These are phyloP conservation scores for Podila verticillata DNA, from an alignment of 192 early-diverging fungal species.

Conservation along the genomic window DNA sequence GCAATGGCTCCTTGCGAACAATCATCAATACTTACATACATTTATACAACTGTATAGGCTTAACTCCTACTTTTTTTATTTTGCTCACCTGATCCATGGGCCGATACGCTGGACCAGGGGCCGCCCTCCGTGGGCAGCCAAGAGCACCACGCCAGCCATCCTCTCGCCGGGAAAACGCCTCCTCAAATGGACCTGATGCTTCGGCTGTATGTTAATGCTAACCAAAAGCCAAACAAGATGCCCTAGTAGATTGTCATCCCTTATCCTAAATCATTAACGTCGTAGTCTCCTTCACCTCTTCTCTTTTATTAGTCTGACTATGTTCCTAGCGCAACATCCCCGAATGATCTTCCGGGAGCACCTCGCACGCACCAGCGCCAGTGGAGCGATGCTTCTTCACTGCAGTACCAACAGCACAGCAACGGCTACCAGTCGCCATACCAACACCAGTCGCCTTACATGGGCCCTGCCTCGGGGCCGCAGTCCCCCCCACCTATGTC, in stretches of 20 bases:
- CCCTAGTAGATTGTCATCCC: no score
- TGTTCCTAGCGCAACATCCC: not conserved
- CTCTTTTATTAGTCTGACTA: not conserved
- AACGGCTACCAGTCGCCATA: conserved; percentile 6
- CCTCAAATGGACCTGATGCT: not conserved
- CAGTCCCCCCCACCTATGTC: conserved; percentile 23
- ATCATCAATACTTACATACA: no score
- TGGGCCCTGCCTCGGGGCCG: conserved; percentile 21
- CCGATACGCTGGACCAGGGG: conserved; percentile 49
- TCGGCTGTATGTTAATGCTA: not conserved
- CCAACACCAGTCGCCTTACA: conserved; percentile 34
- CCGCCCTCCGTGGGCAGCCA: conserved; percentile 42
- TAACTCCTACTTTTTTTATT: no score
- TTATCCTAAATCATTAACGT: no score
- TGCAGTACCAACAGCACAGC: conserved; percentile 8
- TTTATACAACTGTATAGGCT: no score
- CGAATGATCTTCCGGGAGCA: not conserved
- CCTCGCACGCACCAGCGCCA: conserved; percentile 32
- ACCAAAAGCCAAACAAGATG: no score
- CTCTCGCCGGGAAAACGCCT: conserved; percentile 5
- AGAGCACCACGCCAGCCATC: conserved; percentile 32
- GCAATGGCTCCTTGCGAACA: no score
- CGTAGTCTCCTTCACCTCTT: no score
- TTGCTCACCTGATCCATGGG: not conserved
- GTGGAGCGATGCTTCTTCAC: conserved; percentile 45